These are phyloP conservation scores for Penicillium paneum DNA, from an alignment of 2,329 filamentous ascomycete species.

Conservation along the genomic window DNA sequence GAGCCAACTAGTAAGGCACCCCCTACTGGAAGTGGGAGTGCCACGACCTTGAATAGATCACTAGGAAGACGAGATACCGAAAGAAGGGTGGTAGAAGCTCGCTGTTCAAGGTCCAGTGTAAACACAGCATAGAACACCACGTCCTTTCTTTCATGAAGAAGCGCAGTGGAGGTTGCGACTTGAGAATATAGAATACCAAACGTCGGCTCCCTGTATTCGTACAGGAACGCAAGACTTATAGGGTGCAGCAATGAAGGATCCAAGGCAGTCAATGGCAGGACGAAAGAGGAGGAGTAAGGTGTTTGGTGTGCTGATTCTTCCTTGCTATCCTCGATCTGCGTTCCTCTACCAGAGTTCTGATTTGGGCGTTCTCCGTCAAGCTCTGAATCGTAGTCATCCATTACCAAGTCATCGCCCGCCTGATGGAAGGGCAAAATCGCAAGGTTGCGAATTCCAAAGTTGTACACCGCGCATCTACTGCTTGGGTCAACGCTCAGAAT, in stretches of 20 bases:
- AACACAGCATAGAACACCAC: constrained; percentile 89
- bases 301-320: constrained; percentile 49
- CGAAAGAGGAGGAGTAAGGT: constrained; percentile 87
- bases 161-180: constrained; percentile 66
- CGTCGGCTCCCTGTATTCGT: constrained; percentile 96
- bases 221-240: constrained; percentile 84
- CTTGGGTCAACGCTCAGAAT: constrained; percentile 84
- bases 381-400: constrained; percentile 86
- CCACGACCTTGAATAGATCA: constrained; percentile 77
- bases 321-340: constrained; percentile 29
- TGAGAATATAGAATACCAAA: constrained; percentile 89
- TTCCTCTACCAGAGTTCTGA: constrained; percentile 32
- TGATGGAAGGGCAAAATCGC: constrained; percentile 93
- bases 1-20: constrained; percentile 81
- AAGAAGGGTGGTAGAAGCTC: constrained; percentile 86
- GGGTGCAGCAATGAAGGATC: constrained; percentile 85
- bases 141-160: constrained; percentile 75
- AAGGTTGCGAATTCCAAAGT: constrained; percentile 83
- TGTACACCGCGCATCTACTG: constrained; percentile 89
- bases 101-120: constrained; percentile 88
- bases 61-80: constrained; percentile 82
- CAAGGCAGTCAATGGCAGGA: constrained; percentile 82
- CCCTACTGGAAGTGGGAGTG: constrained; percentile 80
- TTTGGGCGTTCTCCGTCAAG: constrained; percentile 65
- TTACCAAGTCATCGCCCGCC: constrained; percentile 79